Percentiles rank a stretch among this genome's conserved stretches.
These are phyloP conservation scores for Talaromyces marneffei DNA, from an alignment of 2,329 filamentous ascomycete species.

Conservation along the genomic window DNA sequence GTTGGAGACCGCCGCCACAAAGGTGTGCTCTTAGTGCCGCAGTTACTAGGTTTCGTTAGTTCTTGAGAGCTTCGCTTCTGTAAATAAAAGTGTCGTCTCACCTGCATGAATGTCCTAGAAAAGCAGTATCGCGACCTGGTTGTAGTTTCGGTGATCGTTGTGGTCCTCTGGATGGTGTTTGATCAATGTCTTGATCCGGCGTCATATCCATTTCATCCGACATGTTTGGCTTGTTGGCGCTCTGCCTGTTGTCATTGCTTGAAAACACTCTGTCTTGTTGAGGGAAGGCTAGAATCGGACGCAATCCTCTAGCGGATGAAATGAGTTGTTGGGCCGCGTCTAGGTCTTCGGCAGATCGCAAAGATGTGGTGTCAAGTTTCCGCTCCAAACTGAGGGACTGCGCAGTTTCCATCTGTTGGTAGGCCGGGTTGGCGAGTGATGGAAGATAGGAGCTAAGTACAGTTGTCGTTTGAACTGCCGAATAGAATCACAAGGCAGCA, in stretches of 20 bases:
- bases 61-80: not conserved
- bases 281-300: conserved; percentile 15
- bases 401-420: conserved; percentile 30
- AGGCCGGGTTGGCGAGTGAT: not conserved
- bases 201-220: conserved; percentile 16
- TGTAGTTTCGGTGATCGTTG: conserved; percentile 31
- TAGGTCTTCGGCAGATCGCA: conserved; percentile 42
- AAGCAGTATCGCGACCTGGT: conserved; percentile 30
- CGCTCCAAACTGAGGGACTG: conserved; percentile 28
- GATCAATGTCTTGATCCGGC: conserved; percentile 18
- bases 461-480: not conserved
- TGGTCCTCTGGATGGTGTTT: conserved; percentile 17
- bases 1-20: conserved; percentile 90
- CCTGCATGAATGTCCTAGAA: conserved; percentile 40
- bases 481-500: not conserved
- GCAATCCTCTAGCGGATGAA: conserved; percentile 41
- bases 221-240: conserved; percentile 16
- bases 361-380: conserved; percentile 31
- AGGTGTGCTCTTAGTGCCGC: conserved; percentile 86
- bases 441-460: not conserved
- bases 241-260: conserved; percentile 17
- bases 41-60: conserved; percentile 61
- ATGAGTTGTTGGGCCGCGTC: conserved; percentile 45
- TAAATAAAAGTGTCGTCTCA: conserved; percentile 20
- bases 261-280: not conserved